Evolutionary conservation across 2,329 filamentous ascomycete species (phyloP), one percentile per base, ranked within the genome.

Genomic region (Fusarium metavorans): DNA sequence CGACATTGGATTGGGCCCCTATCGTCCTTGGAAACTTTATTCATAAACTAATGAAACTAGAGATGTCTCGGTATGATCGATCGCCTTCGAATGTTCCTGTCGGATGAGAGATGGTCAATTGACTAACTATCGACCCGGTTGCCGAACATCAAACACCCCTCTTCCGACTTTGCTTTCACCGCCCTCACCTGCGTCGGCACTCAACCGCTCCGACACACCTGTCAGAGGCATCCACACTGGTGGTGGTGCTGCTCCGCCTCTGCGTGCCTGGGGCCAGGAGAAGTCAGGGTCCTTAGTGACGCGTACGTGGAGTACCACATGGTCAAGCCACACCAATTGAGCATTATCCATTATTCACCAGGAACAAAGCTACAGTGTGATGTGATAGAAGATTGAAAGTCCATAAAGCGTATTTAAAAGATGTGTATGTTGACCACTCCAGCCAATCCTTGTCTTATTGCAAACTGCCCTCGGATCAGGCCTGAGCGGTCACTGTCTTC

Each of bases 261-360:
- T 92, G 61, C 88, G 90, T 68, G 89, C 90, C 7, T 92, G 91
- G 72, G 89, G 92, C 10, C 14, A 27, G 9, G 14, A 48, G 45
- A 27, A 27, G 8, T 18, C 14, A 48, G 23, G 23, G 14, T 2
- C 16, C 41, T 45, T 45, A 16, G 41, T 16, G 20, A 23, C 43
- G 23, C 9, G 23, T 10, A 18, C 23, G 43, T 18, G 43, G 43
- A 5, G 41, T 25, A 35, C 13, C 8, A 37, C 6, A 7, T 50
- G 14, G 16, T 7, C 18, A 52, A 52, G 48, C n/a, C 27, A 13
- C 16, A 52, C 16, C 25, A 52, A n/a, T 30, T 11, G 25, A 10
- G 25, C 10, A 52, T 52, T 7, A 8, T 45, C 6, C 20, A 50
- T 18, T n/a, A n/a, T 30, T 30, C 48, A 52, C 25, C 16, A 7